phyloP scores from a whole-genome alignment of 441 rosid species.

The Populus trichocarpa region DNA sequence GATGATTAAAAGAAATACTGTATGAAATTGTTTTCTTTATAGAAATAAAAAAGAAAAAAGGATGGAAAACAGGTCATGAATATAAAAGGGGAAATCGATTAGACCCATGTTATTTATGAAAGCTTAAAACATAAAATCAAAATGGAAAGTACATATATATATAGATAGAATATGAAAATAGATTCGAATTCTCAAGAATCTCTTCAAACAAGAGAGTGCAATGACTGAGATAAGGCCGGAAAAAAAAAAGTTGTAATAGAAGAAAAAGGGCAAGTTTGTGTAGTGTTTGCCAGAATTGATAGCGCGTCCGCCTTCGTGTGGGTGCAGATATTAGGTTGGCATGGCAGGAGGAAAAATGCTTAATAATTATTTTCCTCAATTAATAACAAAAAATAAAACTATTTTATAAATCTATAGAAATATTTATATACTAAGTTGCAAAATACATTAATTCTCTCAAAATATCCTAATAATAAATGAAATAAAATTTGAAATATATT shows the following conservation, averaged over 20 bases:
- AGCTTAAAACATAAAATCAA: too few relatives aligned
- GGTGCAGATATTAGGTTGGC: neutral
- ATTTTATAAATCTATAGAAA: neutral
- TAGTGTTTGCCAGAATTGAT: neutral
- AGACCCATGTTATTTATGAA: neutral
- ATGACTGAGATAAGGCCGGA: too few relatives aligned
- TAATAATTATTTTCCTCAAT: neutral
- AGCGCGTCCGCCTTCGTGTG: neutral
- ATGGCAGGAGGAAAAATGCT: too few relatives aligned
- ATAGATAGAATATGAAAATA: too few relatives aligned
- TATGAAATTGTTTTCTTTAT: neutral
- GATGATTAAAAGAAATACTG: neutral
- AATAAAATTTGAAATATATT: neutral
- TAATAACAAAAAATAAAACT: neutral
- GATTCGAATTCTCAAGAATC: too few relatives aligned
- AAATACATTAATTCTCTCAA: neutral
- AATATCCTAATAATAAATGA: neutral
- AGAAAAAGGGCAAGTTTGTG: too few relatives aligned
- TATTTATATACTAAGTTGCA: neutral
- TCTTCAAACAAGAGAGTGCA: too few relatives aligned
- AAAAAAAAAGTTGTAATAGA: too few relatives aligned
- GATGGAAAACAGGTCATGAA: neutral
- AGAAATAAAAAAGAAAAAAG: too few relatives aligned
- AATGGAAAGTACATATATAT: too few relatives aligned
- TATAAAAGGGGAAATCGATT: neutral